Conservation (phyloP, 1,139 yeast species). For the Candida sp. region DNA sequence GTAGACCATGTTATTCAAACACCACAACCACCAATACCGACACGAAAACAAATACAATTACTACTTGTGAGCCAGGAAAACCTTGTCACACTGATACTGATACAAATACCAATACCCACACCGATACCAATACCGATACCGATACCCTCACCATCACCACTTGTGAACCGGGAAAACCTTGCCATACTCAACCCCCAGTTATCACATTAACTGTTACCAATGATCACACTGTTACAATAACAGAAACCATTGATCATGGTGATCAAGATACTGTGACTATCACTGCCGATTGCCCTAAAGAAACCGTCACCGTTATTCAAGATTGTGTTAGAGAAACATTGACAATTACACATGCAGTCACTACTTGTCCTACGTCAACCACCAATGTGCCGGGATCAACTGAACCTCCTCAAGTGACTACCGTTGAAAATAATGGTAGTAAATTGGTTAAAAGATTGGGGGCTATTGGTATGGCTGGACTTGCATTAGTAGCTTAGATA, state of each 20-base stretch:
- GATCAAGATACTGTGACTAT: constrained; percentile 6
- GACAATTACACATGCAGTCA: constrained; percentile 11
- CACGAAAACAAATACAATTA: neutral
- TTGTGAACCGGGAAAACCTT: neutral
- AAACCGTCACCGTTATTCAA: constrained; percentile 11
- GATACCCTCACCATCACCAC: neutral
- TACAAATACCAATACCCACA: neutral
- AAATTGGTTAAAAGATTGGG: constrained; percentile 2
- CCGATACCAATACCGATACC: neutral
- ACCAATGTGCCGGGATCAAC: neutral
- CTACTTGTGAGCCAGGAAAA: neutral
- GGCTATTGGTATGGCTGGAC: constrained; percentile 3
- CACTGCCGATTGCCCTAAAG: constrained; percentile 13
- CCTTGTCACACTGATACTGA: neutral
- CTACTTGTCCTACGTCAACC: constrained; percentile 7
- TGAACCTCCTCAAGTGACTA: neutral
- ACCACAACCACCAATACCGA: neutral
- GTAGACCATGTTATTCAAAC: neutral
- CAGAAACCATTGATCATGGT: constrained; percentile 6
- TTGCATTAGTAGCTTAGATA: constrained; percentile 2
- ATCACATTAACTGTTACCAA: neutral
- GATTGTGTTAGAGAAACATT: constrained; percentile 11
- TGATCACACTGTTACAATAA: constrained; percentile 5
- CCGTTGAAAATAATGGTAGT: constrained; percentile 1
- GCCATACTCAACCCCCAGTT: neutral